phyloP scores from a whole-genome alignment of 495 filamentous ascomycete species.

The Daldinia concentrica region DNA sequence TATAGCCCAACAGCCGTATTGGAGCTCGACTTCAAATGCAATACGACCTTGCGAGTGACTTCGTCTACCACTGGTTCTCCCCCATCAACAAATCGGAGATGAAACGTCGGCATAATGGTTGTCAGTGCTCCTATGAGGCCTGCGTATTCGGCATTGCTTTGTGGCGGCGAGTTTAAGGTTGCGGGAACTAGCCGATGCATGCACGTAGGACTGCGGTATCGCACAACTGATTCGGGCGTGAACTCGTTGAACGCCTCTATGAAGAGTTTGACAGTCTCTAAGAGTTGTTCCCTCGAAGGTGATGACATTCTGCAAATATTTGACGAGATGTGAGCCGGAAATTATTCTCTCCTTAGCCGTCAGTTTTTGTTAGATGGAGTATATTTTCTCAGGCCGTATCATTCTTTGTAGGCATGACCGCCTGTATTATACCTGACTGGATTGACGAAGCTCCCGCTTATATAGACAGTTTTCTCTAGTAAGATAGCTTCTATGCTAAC shows the following conservation, averaged over 20 bases:
- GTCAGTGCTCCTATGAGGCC: constrained; percentile 21
- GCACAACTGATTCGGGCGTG: constrained; percentile 33
- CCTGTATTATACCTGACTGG: not conserved
- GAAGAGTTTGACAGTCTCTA: constrained; percentile 30
- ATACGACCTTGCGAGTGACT: constrained; percentile 33
- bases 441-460: not conserved
- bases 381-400: not conserved
- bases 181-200: constrained; percentile 24
- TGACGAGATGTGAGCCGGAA: not conserved
- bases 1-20: constrained; percentile 42
- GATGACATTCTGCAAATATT: constrained; percentile 12
- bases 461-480: not conserved
- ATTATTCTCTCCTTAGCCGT: not conserved
- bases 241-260: constrained; percentile 40
- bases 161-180: constrained; percentile 23
- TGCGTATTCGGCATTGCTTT: constrained; percentile 37
- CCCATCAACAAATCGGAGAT: constrained; percentile 25
- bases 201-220: constrained; percentile 33
- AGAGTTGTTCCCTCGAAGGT: constrained; percentile 40
- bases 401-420: not conserved
- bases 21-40: constrained; percentile 43
- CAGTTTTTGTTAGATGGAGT: not conserved
- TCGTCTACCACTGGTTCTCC: constrained; percentile 37
- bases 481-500: not conserved
- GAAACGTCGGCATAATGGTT: constrained; percentile 23